A percentile compares a stretch with the other conserved stretches of the same genome.
Conservation (phyloP, 805 yeast genomes). For the Monosporozyma aerobia region DNA sequence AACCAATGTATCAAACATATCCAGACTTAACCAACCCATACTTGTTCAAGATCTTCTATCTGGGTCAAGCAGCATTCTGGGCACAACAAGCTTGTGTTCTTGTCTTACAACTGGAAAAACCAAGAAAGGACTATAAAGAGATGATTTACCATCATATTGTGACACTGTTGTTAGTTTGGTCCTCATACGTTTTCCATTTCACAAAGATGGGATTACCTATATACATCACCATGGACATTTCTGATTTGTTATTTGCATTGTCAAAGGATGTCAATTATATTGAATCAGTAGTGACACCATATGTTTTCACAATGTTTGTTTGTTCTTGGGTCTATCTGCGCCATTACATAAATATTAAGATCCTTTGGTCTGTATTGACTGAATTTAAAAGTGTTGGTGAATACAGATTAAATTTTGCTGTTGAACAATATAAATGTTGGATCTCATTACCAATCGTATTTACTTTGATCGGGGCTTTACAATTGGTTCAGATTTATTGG, state of each 20-base stretch:
- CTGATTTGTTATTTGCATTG: conserved; percentile 77
- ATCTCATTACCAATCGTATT: conserved; percentile 89
- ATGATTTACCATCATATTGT: conserved; percentile 87
- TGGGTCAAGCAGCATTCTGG: conserved; percentile 96
- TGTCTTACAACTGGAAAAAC: conserved; percentile 79
- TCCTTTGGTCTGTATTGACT: conserved; percentile 76
- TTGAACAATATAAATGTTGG: conserved; percentile 94
- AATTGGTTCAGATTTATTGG: conserved; percentile 85
- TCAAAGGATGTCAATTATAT: conserved; percentile 83
- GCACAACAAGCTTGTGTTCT: conserved; percentile 86
- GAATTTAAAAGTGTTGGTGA: conserved; percentile 83
- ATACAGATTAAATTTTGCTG: conserved; percentile 68
- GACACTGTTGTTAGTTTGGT: conserved; percentile 78
- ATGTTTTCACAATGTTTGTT: conserved; percentile 62
- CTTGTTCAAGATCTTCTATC: conserved; percentile 69
- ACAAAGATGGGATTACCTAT: conserved; percentile 91
- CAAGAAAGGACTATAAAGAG: conserved; percentile 87
- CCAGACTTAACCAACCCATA: conserved; percentile 73
- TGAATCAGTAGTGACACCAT: conserved; percentile 53
- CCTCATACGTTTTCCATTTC: conserved; percentile 88
- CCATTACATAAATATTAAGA: conserved; percentile 72
- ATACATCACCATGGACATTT: conserved; percentile 91
- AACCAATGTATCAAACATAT: conserved; percentile 65
- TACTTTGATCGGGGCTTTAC: conserved; percentile 65
- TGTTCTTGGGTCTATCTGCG: conserved; percentile 79